phyloP scores from a whole-genome alignment of 2,329 filamentous ascomycete species.

The Colletotrichum chrysophilum region DNA sequence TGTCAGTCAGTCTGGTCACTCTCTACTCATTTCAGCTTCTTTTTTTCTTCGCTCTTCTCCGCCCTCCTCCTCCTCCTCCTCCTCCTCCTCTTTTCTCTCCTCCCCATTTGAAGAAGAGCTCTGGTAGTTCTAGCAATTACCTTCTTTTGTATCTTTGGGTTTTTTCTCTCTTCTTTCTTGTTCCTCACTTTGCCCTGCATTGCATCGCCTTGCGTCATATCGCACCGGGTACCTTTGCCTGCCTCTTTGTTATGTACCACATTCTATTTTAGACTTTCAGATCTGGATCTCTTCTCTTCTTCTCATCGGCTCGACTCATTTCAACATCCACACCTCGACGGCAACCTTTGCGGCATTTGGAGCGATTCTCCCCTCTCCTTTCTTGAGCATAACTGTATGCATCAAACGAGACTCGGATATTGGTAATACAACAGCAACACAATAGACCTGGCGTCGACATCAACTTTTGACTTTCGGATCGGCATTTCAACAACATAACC shows the following conservation, averaged over 20 bases:
- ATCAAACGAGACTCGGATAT: neutral
- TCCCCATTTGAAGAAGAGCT: conserved; percentile 45
- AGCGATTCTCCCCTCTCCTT: neutral
- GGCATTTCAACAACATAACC: neutral
- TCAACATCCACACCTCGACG: neutral
- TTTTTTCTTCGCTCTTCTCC: neutral
- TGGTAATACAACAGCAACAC: neutral
- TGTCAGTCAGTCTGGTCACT: conserved; percentile 18
- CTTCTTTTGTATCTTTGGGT: conserved; percentile 35
- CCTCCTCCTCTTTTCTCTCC: neutral
- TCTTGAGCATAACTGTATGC: neutral
- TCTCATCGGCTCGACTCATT: neutral
- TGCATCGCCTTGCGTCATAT: neutral
- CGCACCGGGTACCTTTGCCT: neutral
- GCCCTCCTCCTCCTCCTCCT: conserved; percentile 17
- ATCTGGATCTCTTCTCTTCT: neutral
- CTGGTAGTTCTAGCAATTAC: conserved; percentile 46
- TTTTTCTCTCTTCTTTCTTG: conserved; percentile 13
- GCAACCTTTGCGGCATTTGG: neutral
- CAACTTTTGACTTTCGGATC: neutral
- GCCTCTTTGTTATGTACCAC: neutral
- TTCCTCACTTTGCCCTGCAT: conserved; percentile 17
- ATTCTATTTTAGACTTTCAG: neutral
- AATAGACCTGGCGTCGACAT: conserved; percentile 24
- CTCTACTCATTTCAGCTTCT: conserved; percentile 11